Percentiles rank a stretch among this genome's conserved stretches.
These are phyloP conservation scores for Carallia brachiata DNA, from an alignment of 345 rosid genomes.

Conservation along the genomic window DNA sequence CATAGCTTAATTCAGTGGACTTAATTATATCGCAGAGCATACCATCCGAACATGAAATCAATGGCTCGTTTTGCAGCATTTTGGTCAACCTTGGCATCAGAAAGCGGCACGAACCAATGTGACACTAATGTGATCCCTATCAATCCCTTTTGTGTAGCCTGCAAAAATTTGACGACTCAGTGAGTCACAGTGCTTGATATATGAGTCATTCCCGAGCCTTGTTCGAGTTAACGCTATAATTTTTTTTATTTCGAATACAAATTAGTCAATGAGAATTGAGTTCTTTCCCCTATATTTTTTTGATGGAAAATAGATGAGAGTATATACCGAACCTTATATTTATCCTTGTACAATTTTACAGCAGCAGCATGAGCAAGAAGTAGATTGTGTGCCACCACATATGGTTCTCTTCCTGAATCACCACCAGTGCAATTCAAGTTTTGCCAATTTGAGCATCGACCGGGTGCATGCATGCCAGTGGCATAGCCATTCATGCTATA, in stretches of 20 bases:
- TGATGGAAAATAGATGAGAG: too few species aligned
- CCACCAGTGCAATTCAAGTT: slow-evolving; percentile 2
- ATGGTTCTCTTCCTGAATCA: slow-evolving; percentile 17
- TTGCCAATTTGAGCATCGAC: slow-evolving; percentile 10
- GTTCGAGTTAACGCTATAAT: too few species aligned
- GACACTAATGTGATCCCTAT: slow-evolving; percentile 8
- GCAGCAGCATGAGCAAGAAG: slow-evolving; percentile 31
- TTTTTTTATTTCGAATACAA: too few species aligned
- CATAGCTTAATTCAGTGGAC: too few species aligned
- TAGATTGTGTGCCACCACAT: slow-evolving; percentile 15
- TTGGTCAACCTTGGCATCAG: background rate
- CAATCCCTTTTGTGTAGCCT: slow-evolving; percentile 10
- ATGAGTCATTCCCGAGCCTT: too few species aligned
- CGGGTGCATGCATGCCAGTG: slow-evolving; percentile 1
- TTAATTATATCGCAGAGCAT: background rate
- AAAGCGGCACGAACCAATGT: background rate
- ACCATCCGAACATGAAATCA: slow-evolving; percentile 16
- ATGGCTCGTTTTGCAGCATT: slow-evolving; percentile 6
- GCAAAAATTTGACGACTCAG: background rate
- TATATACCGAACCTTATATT: background rate
- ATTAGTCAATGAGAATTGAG: too few species aligned
- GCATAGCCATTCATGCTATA: slow-evolving; percentile 16
- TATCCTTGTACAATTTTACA: slow-evolving; percentile 3
- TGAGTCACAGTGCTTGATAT: background rate
- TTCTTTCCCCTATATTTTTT: too few species aligned